These are phyloP conservation scores for Scopulariopsis brevicaulis DNA, from an alignment of 2,329 filamentous ascomycete genomes.

Conservation along the genomic window DNA sequence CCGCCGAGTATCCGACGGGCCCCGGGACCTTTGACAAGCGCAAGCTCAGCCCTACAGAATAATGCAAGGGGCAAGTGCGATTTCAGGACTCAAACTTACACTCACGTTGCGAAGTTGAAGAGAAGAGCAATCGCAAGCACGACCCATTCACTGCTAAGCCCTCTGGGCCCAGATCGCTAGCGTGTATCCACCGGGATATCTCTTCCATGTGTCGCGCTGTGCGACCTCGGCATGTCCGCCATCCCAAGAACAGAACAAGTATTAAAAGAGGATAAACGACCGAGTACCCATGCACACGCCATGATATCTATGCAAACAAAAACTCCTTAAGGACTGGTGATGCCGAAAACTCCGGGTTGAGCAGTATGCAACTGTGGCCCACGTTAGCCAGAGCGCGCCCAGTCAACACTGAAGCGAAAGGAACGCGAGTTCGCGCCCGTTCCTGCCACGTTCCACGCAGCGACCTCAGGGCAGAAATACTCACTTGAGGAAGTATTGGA, in stretches of 20 bases:
- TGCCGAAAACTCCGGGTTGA: constrained; percentile 88
- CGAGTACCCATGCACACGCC: constrained; percentile 10
- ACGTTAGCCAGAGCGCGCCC: background rate
- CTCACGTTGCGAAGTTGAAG: background rate
- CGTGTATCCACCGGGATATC: background rate
- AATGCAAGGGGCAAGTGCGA: background rate
- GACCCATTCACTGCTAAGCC: background rate
- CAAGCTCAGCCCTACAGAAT: background rate
- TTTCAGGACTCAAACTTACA: background rate
- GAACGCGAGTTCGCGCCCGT: background rate
- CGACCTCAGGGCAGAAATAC: constrained; percentile 18
- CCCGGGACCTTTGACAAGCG: background rate
- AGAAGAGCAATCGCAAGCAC: background rate
- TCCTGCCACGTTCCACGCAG: background rate
- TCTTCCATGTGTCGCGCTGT: background rate
- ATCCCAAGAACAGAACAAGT: background rate
- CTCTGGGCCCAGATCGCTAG: background rate
- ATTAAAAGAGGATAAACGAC: background rate
- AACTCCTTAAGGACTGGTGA: constrained; percentile 90
- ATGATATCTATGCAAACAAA: constrained; percentile 47
- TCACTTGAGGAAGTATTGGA: constrained; percentile 91
- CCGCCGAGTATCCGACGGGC: background rate
- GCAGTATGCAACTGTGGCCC: constrained; percentile 60
- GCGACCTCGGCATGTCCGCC: background rate
- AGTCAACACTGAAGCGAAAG: background rate